Conservation (phyloP, 257 asterid species). For the Nicotiana obtusifolia region DNA sequence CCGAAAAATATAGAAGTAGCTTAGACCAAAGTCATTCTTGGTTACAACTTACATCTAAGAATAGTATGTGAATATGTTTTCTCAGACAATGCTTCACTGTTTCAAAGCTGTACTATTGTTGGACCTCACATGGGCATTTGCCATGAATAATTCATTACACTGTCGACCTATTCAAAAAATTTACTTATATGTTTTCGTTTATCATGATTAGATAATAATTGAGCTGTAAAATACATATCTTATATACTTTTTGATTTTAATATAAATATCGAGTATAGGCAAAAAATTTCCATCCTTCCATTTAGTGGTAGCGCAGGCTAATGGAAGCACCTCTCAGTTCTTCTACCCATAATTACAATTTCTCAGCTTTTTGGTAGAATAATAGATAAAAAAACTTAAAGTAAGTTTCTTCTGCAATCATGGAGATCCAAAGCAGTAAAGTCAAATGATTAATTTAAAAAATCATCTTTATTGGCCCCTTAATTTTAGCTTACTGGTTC, state of each 20-base stretch:
- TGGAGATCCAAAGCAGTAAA: neutral
- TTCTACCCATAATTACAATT: neutral
- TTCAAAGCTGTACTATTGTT: conserved; percentile 1
- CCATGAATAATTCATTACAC: neutral
- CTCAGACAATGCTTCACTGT: conserved; percentile 6
- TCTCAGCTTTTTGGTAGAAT: neutral
- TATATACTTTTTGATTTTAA: too few relatives aligned
- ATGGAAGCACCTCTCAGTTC: neutral
- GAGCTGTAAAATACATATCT: too few relatives aligned
- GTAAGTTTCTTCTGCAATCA: neutral
- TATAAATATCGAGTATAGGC: too few relatives aligned
- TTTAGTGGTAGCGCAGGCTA: neutral
- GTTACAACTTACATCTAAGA: neutral
- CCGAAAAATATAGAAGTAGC: neutral
- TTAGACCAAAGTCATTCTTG: neutral
- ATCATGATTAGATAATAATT: neutral
- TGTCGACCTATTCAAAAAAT: neutral
- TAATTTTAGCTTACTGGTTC: conserved; percentile 8
- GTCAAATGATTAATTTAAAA: neutral
- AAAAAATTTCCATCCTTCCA: neutral
- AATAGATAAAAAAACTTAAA: neutral
- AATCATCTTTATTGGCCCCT: neutral
- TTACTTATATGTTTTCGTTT: too few relatives aligned
- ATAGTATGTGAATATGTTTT: neutral
- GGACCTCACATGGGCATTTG: conserved; percentile 1